Base-by-base conservation (phyloP, 2,329 filamentous ascomycete species). In the Ophiostoma himal-ulmi region DNA sequence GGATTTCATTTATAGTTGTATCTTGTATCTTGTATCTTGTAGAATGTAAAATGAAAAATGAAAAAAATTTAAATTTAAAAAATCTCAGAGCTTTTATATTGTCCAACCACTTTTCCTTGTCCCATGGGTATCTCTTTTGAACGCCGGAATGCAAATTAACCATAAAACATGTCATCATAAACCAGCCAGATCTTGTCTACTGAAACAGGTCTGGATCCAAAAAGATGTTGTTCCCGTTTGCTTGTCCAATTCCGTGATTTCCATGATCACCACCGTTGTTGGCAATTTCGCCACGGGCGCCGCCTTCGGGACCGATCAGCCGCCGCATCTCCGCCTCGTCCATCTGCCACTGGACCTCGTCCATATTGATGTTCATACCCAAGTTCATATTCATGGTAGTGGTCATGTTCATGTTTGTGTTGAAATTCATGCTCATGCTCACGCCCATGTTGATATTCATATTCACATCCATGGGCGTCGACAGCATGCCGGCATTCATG, bases 241-340 rank as follows among this genome's bases (percentile, higher is more conserved):
- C 44, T 20, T 48, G 44, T 17, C 44, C 37, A 39, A 13, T 13
- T 39, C 37, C 37, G 37, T 39, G 37, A 39, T 54, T 54, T 10
- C 52, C 52, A 3, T 54, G 17, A n/a, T 34, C 60, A 11, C 8
- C 20, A 7, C 62, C 68, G 11, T 26, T 57, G 52, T 26, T 57
- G 22, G 52, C n/a, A 11, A 57, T 26, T 10, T 57, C 52, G n/a
- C n/a, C 13, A 7, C 3, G 30, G 37, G 36, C 13, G 13, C 20
- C 37, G 26, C 73, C 66, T 65, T 72, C 73, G 26, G 73, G 62
- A 22, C 75, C 73, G 62, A 76, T 74, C 67, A 77, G 72, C 34
- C 69, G 73, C 62, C 75, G 74, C 74, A 77, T 74, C 68, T 77
- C 74, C 11, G 72, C 74, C 72, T 76, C 75, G 60, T 77, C 75